Percentiles rank a stretch among this genome's conserved stretches.
These are phyloP conservation scores for Dryas octopetala DNA, from an alignment of 306 rosid genomes.

Conservation along the genomic window DNA sequence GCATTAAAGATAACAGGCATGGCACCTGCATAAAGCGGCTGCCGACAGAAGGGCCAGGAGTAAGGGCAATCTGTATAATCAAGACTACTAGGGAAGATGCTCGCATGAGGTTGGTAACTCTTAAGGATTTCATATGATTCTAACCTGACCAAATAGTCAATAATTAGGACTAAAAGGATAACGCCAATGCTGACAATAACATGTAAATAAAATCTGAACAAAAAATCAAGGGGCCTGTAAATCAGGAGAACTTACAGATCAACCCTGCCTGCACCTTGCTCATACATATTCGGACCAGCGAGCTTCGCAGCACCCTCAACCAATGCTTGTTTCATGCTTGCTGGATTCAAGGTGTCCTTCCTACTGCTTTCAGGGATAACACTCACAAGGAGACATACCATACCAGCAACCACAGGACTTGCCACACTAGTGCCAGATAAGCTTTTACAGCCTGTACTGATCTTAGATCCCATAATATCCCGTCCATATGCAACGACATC, in stretches of 20 bases:
- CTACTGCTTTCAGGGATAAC: conserved; percentile 73
- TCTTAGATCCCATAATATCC: conserved; percentile 96
- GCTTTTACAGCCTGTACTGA: conserved; percentile 94
- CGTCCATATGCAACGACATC: conserved; percentile 98
- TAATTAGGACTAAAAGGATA: conserved; percentile 20
- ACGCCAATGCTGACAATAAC: background rate
- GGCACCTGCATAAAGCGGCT: conserved; percentile 94
- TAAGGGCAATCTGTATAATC: conserved; percentile 95
- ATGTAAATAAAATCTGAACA: background rate
- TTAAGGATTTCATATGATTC: conserved; percentile 88
- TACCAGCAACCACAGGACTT: conserved; percentile 97
- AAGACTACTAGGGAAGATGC: conserved; percentile 84
- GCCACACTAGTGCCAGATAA: conserved; percentile 98
- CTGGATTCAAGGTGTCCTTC: conserved; percentile 78
- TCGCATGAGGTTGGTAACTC: conserved; percentile 84
- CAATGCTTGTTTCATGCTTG: conserved; percentile 99
- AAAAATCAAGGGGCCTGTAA: conserved; percentile 4
- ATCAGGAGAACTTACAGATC: conserved; percentile 68
- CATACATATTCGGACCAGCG: conserved; percentile 82
- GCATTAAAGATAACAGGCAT: conserved; percentile 97
- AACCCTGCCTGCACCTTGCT: conserved; percentile 99
- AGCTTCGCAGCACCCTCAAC: conserved; percentile 97
- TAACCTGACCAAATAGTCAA: conserved; percentile 60
- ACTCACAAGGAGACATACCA: conserved; percentile 95
- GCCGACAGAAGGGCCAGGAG: conserved; percentile 97